These are phyloP conservation scores for Aspergillus phoenicis DNA, from an alignment of 2,329 filamentous ascomycete species.

Conservation along the genomic window DNA sequence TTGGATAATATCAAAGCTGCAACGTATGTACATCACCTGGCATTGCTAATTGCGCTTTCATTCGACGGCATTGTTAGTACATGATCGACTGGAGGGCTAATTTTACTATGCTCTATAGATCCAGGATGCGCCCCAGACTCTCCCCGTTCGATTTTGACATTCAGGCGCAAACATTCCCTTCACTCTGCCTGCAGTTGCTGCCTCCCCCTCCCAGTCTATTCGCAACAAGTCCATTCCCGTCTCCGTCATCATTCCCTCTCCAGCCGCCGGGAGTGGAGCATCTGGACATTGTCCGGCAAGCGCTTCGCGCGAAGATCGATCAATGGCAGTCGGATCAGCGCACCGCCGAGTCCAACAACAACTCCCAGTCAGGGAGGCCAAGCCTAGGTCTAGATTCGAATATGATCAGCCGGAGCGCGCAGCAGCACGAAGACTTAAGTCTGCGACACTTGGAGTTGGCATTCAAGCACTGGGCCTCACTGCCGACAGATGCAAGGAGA, in stretches of 20 bases:
- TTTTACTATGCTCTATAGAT: slow-evolving; percentile 34
- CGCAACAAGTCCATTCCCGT: slow-evolving; percentile 76
- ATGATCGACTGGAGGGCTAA: slow-evolving; percentile 7
- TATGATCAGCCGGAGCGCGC: slow-evolving; percentile 52
- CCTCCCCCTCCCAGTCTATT: slow-evolving; percentile 80
- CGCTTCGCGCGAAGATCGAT: slow-evolving; percentile 68
- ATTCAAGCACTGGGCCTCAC: slow-evolving; percentile 72
- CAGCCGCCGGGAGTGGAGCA: slow-evolving; percentile 73
- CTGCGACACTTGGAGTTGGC: slow-evolving; percentile 75
- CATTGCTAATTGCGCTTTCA: slow-evolving; percentile 10
- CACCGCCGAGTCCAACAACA: slow-evolving; percentile 32
- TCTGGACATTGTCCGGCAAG: slow-evolving; percentile 68
- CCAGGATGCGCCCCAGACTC: slow-evolving; percentile 44
- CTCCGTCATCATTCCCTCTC: slow-evolving; percentile 78
- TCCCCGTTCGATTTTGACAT: slow-evolving; percentile 78
- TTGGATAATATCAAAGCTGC: slow-evolving; percentile 80
- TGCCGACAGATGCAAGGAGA: slow-evolving; percentile 58
- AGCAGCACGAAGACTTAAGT: slow-evolving; percentile 68
- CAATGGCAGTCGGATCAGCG: slow-evolving; percentile 61
- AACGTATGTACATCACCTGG: slow-evolving; percentile 60
- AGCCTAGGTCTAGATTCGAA: slow-evolving; percentile 35
- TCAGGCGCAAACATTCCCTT: slow-evolving; percentile 80
- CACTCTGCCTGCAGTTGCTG: slow-evolving; percentile 78
- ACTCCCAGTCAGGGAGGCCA: slow-evolving; percentile 49
- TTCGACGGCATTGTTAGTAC: background rate